Evolutionary conservation across 306 rosid genomes (phyloP).

Genomic region (Vigna reflexopilosa): DNA sequence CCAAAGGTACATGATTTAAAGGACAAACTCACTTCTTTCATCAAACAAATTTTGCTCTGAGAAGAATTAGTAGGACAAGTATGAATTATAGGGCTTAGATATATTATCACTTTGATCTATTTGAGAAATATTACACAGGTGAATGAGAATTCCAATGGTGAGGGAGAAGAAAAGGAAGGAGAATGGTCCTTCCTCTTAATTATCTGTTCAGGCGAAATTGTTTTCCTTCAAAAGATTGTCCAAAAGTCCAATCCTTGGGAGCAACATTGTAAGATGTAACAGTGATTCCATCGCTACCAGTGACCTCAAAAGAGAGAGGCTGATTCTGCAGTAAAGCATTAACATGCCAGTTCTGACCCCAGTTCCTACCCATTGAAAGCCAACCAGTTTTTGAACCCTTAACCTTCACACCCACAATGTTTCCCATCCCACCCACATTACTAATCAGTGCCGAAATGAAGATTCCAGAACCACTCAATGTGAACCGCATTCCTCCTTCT

Average conservation of each 20-base stretch:
- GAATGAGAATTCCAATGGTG: neutral
- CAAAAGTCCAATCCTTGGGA: constrained; percentile 84
- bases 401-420: constrained; percentile 71
- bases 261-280: constrained; percentile 80
- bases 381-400: constrained; percentile 94
- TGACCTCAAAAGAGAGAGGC: constrained; percentile 90
- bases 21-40: no score
- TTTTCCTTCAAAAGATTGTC: constrained; percentile 89
- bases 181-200: constrained; percentile 8
- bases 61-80: no score
- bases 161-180: neutral
- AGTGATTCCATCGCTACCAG: constrained; percentile 68
- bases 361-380: constrained; percentile 96
- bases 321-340: constrained; percentile 82
- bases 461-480: constrained; percentile 70
- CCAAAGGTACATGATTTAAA: no score
- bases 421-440: constrained; percentile 86
- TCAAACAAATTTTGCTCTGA: no score
- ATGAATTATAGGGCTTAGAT: no score
- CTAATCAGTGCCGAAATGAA: constrained; percentile 76
- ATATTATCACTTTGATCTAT: no score
- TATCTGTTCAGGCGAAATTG: constrained; percentile 62
- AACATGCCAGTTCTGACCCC: constrained; percentile 98
- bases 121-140: no score
- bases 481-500: constrained; percentile 80